Evolutionary conservation across 495 filamentous ascomycete species (phyloP), one percentile per base, ranked within the genome.

Genomic region (Lophium mytilinum): DNA sequence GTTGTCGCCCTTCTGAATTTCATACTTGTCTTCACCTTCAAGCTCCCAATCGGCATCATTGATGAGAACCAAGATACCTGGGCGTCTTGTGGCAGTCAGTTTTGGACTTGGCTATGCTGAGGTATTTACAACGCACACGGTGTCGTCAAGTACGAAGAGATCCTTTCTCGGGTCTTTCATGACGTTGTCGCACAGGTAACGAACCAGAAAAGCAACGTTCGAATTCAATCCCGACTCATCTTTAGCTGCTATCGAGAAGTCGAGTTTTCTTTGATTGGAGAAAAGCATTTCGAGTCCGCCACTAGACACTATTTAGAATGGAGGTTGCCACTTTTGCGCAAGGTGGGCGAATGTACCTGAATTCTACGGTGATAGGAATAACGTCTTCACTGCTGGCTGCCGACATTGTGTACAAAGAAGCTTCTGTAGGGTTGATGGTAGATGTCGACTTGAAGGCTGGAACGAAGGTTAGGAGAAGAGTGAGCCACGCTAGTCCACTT

Each of bases 21-120:
- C 84, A 69, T 96, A 97, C 54, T 77, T 78, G 61, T 90, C 90
- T 71, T 96, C 91, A 8, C 91, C 93, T 72, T 97, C 94, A 12
- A 99, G 81, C 72, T 96, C 91, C 93, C 93, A 99, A 68, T 99
- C 93, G 41, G 88, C 86, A 63, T 99, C 92, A 69, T 99, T 99
- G 70, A 99, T 91, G 55, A 99, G 75, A 14, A 96, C 94, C 47
- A 99, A 81, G 64, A 97, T 95, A n/a, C 93, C 93, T 6, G 93
- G 92, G 48, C 94, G 89, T 35, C 93, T 97, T 62, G 47, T 42
- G 14, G 36, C 56, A 4, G 45, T 48, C 10, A 48, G 45, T 37
- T 40, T 53, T 47, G 63, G 60, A 18, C 9, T 7, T 46, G 45
- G 15, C 11, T 3, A 1, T 7, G 50, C 17, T 37, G 3, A 11